phyloP scores from a whole-genome alignment of 2,329 filamentous ascomycete genomes.

The Botrytis deweyae region DNA sequence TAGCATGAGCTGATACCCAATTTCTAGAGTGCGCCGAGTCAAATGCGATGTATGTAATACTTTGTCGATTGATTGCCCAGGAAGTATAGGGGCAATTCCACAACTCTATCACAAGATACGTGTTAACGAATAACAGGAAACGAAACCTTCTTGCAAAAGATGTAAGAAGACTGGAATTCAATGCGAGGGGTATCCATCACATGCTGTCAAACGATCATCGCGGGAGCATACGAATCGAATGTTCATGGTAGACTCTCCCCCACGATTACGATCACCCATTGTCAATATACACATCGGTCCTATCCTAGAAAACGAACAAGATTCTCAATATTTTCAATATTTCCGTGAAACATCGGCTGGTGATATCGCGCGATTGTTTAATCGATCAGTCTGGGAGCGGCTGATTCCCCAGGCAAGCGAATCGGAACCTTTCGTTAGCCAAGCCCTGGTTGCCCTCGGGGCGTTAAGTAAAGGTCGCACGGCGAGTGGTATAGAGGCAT shows the following conservation, averaged over 20 bases:
- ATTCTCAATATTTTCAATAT: constrained; percentile 27
- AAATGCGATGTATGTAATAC: constrained; percentile 20
- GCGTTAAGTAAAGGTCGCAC: constrained; percentile 24
- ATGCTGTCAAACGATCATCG: neutral
- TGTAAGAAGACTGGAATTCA: constrained; percentile 25
- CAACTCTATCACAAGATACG: neutral
- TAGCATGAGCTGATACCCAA: constrained; percentile 12
- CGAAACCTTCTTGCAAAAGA: constrained; percentile 27
- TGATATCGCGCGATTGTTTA: constrained; percentile 26
- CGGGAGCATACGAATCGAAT: neutral
- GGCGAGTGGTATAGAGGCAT: neutral
- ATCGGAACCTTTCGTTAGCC: constrained; percentile 26
- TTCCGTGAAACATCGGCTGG: constrained; percentile 26
- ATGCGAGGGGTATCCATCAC: constrained; percentile 28
- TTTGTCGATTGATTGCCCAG: neutral
- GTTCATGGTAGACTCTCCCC: neutral
- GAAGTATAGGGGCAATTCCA: neutral
- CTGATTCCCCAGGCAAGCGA: constrained; percentile 29
- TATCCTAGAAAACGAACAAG: constrained; percentile 21
- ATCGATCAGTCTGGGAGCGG: constrained; percentile 25
- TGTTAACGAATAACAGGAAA: constrained; percentile 24
- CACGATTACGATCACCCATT: neutral
- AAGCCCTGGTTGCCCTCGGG: constrained; percentile 30
- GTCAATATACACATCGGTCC: constrained; percentile 1
- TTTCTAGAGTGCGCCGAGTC: constrained; percentile 7